phyloP scores from a whole-genome alignment of 345 rosid genomes.

The Pseudoturritis turrita region DNA sequence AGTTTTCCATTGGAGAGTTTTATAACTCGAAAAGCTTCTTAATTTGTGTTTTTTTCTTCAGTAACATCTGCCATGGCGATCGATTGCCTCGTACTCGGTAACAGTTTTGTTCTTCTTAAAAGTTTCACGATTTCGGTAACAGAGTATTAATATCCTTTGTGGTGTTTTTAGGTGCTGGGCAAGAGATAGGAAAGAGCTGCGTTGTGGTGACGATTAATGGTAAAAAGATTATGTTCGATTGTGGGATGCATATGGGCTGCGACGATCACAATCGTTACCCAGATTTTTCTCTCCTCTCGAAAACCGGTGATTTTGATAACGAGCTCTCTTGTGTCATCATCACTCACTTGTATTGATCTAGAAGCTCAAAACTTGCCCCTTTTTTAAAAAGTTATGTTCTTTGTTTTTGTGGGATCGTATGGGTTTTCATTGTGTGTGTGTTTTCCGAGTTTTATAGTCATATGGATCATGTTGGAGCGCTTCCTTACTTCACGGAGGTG shows the following conservation, averaged over 20 bases:
- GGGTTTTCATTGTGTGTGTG: background rate
- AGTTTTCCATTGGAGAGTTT: background rate
- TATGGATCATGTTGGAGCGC: slow-evolving; percentile 91
- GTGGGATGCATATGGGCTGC: slow-evolving; percentile 98
- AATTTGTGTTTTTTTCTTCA: background rate
- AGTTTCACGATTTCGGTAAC: background rate
- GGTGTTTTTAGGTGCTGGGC: slow-evolving; percentile 70
- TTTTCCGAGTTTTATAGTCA: slow-evolving; percentile 43
- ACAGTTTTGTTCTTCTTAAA: background rate
- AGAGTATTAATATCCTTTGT: background rate
- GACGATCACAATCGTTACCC: slow-evolving; percentile 82
- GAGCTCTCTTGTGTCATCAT: slow-evolving; percentile 66
- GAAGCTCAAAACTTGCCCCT: background rate
- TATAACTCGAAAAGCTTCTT: background rate
- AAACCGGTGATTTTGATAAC: slow-evolving; percentile 48
- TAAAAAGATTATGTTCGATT: slow-evolving; percentile 88
- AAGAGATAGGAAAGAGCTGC: slow-evolving; percentile 96
- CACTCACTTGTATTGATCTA: slow-evolving; percentile 69
- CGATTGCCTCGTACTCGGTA: slow-evolving; percentile 84
- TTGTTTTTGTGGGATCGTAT: background rate
- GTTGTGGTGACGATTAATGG: slow-evolving; percentile 82
- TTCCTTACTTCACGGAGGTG: slow-evolving; percentile 92
- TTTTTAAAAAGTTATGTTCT: background rate
- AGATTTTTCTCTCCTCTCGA: slow-evolving; percentile 67
- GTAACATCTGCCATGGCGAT: slow-evolving; percentile 47